Evolutionary conservation across 2,329 filamentous ascomycete species (phyloP), one percentile per base, ranked within the genome.

Genomic region (Parascedosporium putredinis): DNA sequence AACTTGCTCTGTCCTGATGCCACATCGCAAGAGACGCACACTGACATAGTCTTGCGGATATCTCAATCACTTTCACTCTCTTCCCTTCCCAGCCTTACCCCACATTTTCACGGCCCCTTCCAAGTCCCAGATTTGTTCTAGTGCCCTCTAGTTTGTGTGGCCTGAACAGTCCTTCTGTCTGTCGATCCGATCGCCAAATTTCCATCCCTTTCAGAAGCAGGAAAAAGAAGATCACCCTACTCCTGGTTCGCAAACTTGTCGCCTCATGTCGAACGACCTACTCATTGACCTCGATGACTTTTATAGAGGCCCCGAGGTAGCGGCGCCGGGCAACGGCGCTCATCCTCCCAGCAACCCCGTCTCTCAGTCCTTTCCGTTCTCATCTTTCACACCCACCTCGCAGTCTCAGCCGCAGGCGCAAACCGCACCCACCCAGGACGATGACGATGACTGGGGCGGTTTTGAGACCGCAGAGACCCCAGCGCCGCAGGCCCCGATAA

Each of bases 391-490:
- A 34, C 25, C 33, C 20, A 23, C 44, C 5, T 20, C 49, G 14
- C 49, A 50, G 16, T 9, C 18, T 10, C 22, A 29, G 10, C 4
- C n/a, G 2, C 24, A 23, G 7, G 22, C 42, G 2, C 5, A 31
- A 7, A 22, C 18, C 40, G 12, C 31, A 3, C 16, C 18, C 6
- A 23, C 42, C 25, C 34, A 23, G 16, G 76, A 76, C 3, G 75
- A 81, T 6, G 79, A 83, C 50, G 79, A 83, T 57, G 77, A 72
- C 24, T 85, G 82, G 75, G 82, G 82, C 1, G 81, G 84, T 50
- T 86, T 86, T 57, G 81, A 84, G 61, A 71, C 74, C 42, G 78
- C 78, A 14, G 64, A 72, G 33, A 60, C 66, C 1, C 51, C 57
- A 3, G 50, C 53, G 8, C 50, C 57, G 6, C 38, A 38, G 3